Conservation (phyloP, 331 rosid species). For the Spiraea crenata region DNA sequence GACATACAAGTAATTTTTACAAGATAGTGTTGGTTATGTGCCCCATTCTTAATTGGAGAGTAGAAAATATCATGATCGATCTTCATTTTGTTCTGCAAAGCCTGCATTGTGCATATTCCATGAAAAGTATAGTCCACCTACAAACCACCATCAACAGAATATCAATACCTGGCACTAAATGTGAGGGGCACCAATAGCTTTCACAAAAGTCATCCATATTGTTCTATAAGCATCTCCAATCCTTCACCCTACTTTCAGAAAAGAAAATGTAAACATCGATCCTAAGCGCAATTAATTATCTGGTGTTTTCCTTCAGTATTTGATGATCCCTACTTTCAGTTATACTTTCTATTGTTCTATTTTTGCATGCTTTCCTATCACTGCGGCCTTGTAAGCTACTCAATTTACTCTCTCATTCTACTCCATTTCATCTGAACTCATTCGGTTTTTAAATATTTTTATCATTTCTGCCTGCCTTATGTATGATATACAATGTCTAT, state of each 20-base stretch:
- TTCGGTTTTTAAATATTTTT: too few relatives aligned
- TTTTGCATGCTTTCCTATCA: not conserved
- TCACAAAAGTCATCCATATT: not conserved
- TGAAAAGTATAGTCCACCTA: constrained; percentile 1
- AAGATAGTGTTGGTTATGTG: constrained; percentile 1
- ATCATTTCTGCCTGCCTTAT: too few relatives aligned
- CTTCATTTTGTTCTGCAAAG: constrained; percentile 19
- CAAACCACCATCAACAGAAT: constrained; percentile 10
- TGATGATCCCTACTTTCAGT: not conserved
- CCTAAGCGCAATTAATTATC: not conserved
- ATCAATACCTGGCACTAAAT: not conserved
- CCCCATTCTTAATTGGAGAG: too few relatives aligned
- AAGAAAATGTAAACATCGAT: not conserved
- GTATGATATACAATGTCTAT: too few relatives aligned
- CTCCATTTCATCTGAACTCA: not conserved
- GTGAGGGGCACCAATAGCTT: not conserved
- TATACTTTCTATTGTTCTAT: not conserved
- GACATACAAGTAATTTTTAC: not conserved
- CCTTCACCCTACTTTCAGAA: not conserved
- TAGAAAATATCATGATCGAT: constrained; percentile 6
- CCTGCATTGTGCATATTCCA: constrained; percentile 19
- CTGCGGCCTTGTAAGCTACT: not conserved
- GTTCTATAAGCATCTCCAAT: not conserved
- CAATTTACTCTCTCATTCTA: not conserved
- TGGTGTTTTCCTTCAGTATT: not conserved